Percentiles rank a stretch among this genome's conserved stretches.
These are phyloP conservation scores for Tylopilus sp. DNA, from an alignment of 768 basidiomycete species.

Conservation along the genomic window DNA sequence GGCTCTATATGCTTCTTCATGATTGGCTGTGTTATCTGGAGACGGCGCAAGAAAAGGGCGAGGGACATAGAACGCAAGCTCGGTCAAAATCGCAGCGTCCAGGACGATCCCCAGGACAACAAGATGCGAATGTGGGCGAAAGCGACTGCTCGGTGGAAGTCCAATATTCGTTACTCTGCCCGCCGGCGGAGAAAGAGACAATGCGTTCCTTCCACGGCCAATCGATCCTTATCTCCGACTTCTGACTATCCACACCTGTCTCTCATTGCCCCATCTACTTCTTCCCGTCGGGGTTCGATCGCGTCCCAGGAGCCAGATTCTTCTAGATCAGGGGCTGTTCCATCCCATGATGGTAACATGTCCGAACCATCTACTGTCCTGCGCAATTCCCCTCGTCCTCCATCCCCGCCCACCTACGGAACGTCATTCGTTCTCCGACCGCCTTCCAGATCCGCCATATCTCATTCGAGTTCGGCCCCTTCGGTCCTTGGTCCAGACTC, in stretches of 20 bases:
- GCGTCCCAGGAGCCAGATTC: slow-evolving; percentile 3
- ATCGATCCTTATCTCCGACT: slow-evolving; percentile 21
- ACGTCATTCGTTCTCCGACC: slow-evolving; percentile 20
- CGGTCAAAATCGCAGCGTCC: slow-evolving; percentile 21
- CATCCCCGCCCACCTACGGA: slow-evolving; percentile 47
- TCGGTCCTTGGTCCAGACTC: slow-evolving; percentile 10
- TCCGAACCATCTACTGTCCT: slow-evolving; percentile 2
- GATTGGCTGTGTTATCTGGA: slow-evolving; percentile 58
- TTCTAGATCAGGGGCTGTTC: slow-evolving; percentile 3
- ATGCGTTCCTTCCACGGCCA: background rate
- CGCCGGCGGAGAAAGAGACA: slow-evolving; percentile 47
- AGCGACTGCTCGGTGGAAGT: slow-evolving; percentile 68
- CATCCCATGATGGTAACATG: background rate
- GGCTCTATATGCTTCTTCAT: slow-evolving; percentile 60
- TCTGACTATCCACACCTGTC: slow-evolving; percentile 11
- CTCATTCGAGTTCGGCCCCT: slow-evolving; percentile 5
- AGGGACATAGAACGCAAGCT: slow-evolving; percentile 55
- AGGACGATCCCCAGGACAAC: slow-evolving; percentile 28
- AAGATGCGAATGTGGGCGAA: slow-evolving; percentile 62
- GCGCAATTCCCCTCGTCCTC: slow-evolving; percentile 19
- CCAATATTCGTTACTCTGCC: slow-evolving; percentile 56
- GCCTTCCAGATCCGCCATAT: slow-evolving; percentile 2
- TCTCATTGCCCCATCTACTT: slow-evolving; percentile 4
- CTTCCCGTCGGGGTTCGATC: slow-evolving; percentile 31
- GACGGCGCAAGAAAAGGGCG: slow-evolving; percentile 37